Conservation (phyloP, 2,329 filamentous ascomycete genomes). For the Aureobasidium melanogenum region DNA sequence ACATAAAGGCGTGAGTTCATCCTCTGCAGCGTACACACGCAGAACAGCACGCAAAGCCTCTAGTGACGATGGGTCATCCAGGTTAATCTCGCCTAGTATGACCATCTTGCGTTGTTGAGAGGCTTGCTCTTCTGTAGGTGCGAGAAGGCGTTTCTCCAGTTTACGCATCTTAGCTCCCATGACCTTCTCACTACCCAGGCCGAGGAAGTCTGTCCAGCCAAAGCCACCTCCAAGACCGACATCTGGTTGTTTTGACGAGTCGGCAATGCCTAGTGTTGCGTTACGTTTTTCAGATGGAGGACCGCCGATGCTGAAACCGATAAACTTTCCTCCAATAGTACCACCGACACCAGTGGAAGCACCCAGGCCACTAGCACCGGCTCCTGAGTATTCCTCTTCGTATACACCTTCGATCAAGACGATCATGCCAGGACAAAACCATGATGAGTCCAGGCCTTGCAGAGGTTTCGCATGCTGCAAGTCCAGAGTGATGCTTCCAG, state of each 20-base stretch:
- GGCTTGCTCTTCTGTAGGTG: conserved; percentile 17
- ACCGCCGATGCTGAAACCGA: conserved; percentile 83
- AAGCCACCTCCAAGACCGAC: conserved; percentile 54
- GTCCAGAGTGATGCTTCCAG: conserved; percentile 79
- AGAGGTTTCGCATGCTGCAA: conserved; percentile 71
- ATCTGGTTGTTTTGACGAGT: conserved; percentile 27
- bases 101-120: conserved; percentile 47
- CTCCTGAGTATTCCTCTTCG: conserved; percentile 74
- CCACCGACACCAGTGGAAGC: conserved; percentile 77
- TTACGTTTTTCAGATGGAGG: conserved; percentile 82
- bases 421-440: conserved; percentile 94
- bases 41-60: conserved; percentile 75
- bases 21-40: conserved; percentile 58
- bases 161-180: conserved; percentile 74
- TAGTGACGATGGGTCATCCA: conserved; percentile 75
- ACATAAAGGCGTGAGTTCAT: conserved; percentile 49
- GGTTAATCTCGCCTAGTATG: conserved; percentile 76
- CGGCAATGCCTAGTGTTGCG: conserved; percentile 63
- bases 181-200: conserved; percentile 80
- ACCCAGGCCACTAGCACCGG: conserved; percentile 49
- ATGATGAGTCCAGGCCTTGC: conserved; percentile 65
- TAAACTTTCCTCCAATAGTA: conserved; percentile 82
- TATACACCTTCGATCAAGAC: conserved; percentile 94
- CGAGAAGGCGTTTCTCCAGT: conserved; percentile 61
- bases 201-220: conserved; percentile 95